These are phyloP conservation scores for Thamnidium elegans DNA, from an alignment of 192 early-diverging fungal species.

Conservation along the genomic window DNA sequence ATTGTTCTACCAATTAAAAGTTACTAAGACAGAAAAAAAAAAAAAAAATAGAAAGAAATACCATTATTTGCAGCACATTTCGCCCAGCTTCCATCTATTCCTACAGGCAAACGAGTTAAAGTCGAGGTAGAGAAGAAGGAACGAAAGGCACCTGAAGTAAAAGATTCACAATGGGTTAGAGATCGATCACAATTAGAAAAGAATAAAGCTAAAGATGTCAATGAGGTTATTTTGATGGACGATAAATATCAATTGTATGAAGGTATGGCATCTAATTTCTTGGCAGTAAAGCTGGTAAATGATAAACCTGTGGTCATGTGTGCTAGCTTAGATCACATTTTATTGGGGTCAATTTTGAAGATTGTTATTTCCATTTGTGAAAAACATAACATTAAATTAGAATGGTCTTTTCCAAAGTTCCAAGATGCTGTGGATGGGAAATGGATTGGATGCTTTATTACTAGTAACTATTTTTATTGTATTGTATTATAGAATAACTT, in stretches of 20 bases:
- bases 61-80: slow-evolving; percentile 40
- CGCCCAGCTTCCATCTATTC: slow-evolving; percentile 17
- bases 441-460: slow-evolving; percentile 69
- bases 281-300: slow-evolving; percentile 37
- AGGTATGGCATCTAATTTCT: slow-evolving; percentile 71
- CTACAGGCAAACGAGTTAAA: slow-evolving; percentile 18
- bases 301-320: slow-evolving; percentile 38
- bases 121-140: slow-evolving; percentile 55
- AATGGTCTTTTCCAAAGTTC: slow-evolving; percentile 53
- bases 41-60: slow-evolving; percentile 20
- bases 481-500: background rate
- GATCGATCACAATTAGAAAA: slow-evolving; percentile 49
- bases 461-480: slow-evolving; percentile 43
- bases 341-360: slow-evolving; percentile 65
- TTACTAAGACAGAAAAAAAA: background rate
- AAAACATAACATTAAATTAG: slow-evolving; percentile 46
- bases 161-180: slow-evolving; percentile 74
- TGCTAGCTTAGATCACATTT: slow-evolving; percentile 56
- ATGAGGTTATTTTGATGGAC: slow-evolving; percentile 63
- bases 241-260: slow-evolving; percentile 58
- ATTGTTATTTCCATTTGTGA: slow-evolving; percentile 58
- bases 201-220: slow-evolving; percentile 39
- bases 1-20: background rate
- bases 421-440: slow-evolving; percentile 31
- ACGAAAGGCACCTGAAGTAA: slow-evolving; percentile 50